Percentiles rank a stretch among this genome's conserved stretches.
Evolutionary conservation across 257 asterid species (phyloP).

Genomic region (Plectranthus barbatus): DNA sequence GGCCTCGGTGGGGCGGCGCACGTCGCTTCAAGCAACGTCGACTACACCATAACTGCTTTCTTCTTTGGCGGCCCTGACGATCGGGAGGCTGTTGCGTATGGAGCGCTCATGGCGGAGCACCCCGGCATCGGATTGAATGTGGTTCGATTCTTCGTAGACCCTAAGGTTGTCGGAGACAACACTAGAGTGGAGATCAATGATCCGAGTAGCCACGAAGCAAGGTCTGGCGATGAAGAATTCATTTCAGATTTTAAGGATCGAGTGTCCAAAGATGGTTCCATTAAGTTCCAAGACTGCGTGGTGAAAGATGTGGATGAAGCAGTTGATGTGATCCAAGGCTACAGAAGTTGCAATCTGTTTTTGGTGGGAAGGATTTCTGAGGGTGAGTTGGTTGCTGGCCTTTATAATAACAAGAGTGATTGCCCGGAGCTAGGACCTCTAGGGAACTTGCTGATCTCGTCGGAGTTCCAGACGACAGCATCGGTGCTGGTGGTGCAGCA

Average conservation of each 20-base stretch:
- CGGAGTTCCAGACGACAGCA: constrained; percentile 29
- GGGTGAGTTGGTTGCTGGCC: constrained; percentile 31
- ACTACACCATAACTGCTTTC: constrained; percentile 25
- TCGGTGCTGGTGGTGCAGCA: constrained; percentile 64
- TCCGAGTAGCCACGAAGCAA: background rate
- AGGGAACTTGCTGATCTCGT: constrained; percentile 34
- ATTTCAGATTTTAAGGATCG: constrained; percentile 16
- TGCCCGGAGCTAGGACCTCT: constrained; percentile 51
- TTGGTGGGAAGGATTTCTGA: constrained; percentile 43
- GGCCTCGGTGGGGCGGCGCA: constrained; percentile 50
- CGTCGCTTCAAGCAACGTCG: constrained; percentile 44
- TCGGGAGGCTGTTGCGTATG: constrained; percentile 50
- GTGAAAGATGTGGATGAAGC: constrained; percentile 20
- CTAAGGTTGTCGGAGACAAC: constrained; percentile 13
- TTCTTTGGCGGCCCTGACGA: constrained; percentile 62
- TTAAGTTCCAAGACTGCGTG: constrained; percentile 20
- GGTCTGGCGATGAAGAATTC: constrained; percentile 22
- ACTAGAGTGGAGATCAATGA: constrained; percentile 14
- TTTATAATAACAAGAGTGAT: constrained; percentile 23
- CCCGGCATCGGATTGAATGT: constrained; percentile 35
- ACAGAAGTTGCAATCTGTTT: constrained; percentile 33
- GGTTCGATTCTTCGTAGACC: constrained; percentile 30
- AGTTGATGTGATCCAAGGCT: constrained; percentile 9
- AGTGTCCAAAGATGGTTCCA: constrained; percentile 10
- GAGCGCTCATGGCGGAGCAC: constrained; percentile 51